Base-by-base conservation (phyloP, 139 green algal species). In the Zygnema cylindricum region DNA sequence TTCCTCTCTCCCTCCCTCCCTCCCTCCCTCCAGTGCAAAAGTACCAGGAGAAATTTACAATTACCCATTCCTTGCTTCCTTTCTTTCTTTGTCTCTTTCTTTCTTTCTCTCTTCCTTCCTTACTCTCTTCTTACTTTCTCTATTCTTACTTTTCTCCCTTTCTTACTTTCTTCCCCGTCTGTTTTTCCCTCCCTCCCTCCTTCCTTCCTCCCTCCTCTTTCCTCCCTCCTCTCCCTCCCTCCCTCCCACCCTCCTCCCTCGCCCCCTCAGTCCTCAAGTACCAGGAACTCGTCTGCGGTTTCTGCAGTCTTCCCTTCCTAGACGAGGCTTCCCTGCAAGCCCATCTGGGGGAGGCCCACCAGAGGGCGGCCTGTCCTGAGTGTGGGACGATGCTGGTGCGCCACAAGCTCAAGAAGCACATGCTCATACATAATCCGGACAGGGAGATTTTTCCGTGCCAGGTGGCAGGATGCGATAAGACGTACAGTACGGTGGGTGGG, bases 361-460 rank as follows among this genome's bases (percentile, higher is more conserved):
- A 79, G 38, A 3, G 36, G 11, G 36, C 21, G 36, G 36, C 36
- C 71, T 79, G 71, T 16, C 7, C 71, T 7, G 71, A 79, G 36
- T 79, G 71, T 16, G 71, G 71, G 36, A 16, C 36, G 71, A 11
- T 54, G 71, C 38, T 79, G 36, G 71, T 43, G 36, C 36, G 36
- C 7, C 71, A 79, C 71, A 79, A 43, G 71, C 71, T 79, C 11
- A 41, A 43, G 36, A 41, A 43, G 71, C 71, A 79, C 71, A 79
- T 43, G 71, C 7, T 16, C 71, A 41, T 16, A 16, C 71, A 79
- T 16, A 43, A 79, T 16, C 71, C 71, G 71, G 7, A 43, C 71
- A 3, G 71, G 7, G 36, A 79, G 38, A 3, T 54, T 11, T 79
- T 79, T 16, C 71, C 71, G 11, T 79, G 71, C 71, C 36, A n/a